Evolutionary conservation across 495 filamentous ascomycete species (phyloP), one percentile per base, ranked within the genome.

Genomic region (Xylaria acuta): DNA sequence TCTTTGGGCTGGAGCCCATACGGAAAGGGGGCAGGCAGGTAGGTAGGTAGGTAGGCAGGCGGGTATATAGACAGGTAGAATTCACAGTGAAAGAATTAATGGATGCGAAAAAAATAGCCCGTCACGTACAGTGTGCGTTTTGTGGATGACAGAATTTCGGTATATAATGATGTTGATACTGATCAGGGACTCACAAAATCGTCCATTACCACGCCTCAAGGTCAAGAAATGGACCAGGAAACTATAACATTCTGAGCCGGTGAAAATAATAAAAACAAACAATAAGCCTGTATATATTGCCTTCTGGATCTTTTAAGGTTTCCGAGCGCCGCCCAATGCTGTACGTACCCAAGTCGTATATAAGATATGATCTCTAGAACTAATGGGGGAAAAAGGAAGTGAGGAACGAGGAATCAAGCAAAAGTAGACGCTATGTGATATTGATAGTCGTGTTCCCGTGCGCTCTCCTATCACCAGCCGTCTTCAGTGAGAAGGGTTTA

Each of bases 1-100:
- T 86, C 36, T 86, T 86, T 73, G 83, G 83, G 8, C 25, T 86
- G 67, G 77, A 85, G 73, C 81, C 83, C 36, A 80, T 86, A 69
- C 47, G 49, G 11, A 72, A 66, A 66, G 51, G 11, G 65, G 20
- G 20, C 5, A 18, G 53, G 45, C 47, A 40, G 38, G 22, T 9
- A 36, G n/a, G 45, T 58, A 40, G 22, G 22, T 22, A 36, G 34
- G 32, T 27, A 41, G 58, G 16, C 2, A 62, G 16, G n/a, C n/a
- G n/a, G n/a, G n/a, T n/a, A n/a, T n/a, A n/a, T n/a, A n/a, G n/a
- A n/a, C n/a, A n/a, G 59, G 25, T n/a, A 41, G 11, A 43, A 36
- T 30, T 43, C 65, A 56, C 47, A 20, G 0, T 41, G 12, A n/a
- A 40, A 54, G 14, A 51, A 51, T 51, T 3, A 34, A 49, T 51